These are phyloP conservation scores for Pseudogymnoascus sp. DNA, from an alignment of 2,329 filamentous ascomycete genomes.

Conservation along the genomic window DNA sequence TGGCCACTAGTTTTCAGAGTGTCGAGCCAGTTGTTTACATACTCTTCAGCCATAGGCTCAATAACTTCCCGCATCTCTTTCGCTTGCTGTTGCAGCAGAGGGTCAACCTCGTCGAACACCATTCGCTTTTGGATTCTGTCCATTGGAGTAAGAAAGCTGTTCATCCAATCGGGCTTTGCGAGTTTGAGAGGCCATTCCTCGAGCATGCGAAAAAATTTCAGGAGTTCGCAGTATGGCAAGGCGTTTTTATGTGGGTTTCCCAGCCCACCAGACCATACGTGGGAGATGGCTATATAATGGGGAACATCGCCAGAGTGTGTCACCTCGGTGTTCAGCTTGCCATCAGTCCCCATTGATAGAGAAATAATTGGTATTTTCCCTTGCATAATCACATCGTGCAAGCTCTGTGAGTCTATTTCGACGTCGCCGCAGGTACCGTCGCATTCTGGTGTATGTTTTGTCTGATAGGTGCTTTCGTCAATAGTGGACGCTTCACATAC, in stretches of 20 bases:
- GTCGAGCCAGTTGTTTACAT: background rate
- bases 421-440: background rate
- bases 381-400: background rate
- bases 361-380: slow-evolving; percentile 1
- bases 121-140: background rate
- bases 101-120: background rate
- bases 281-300: slow-evolving; percentile 18
- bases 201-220: background rate
- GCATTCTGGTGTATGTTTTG: background rate
- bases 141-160: background rate
- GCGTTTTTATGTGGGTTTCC: slow-evolving; percentile 14
- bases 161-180: background rate
- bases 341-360: background rate
- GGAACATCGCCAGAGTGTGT: background rate
- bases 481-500: background rate
- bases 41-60: background rate
- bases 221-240: slow-evolving; percentile 15
- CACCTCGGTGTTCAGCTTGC: background rate
- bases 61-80: background rate
- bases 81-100: background rate
- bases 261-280: slow-evolving; percentile 19
- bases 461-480: background rate
- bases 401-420: background rate
- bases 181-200: background rate
- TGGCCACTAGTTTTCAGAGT: background rate